Percentiles rank a stretch among this genome's conserved stretches.
Conservation (phyloP, 2,329 filamentous ascomycete species). For the Hypomyces perniciosus region DNA sequence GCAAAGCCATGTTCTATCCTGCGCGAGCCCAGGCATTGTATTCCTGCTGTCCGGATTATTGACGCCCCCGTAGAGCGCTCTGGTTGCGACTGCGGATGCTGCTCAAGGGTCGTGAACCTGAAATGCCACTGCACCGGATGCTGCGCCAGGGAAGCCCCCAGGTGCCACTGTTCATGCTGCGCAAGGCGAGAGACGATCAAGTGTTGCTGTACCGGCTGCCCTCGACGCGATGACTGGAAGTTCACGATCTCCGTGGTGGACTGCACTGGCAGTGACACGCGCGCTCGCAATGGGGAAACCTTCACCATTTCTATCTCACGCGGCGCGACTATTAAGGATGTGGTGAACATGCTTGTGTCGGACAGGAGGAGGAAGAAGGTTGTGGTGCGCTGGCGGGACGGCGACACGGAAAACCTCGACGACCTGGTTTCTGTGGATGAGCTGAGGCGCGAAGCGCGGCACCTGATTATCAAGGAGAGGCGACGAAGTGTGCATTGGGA, state of each 20-base stretch:
- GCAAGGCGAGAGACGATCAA: neutral
- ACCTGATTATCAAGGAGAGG: constrained; percentile 20
- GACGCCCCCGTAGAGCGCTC: neutral
- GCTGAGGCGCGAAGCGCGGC: constrained; percentile 15
- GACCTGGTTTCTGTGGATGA: constrained; percentile 18
- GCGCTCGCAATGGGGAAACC: constrained; percentile 13
- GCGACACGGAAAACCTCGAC: constrained; percentile 19
- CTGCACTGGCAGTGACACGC: constrained; percentile 13
- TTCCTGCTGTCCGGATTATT: neutral
- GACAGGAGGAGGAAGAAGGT: constrained; percentile 20
- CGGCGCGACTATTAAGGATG: constrained; percentile 13
- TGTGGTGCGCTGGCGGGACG: constrained; percentile 24
- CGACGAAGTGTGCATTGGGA: constrained; percentile 19
- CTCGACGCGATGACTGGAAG: neutral
- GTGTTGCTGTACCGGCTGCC: neutral
- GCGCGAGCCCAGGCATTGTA: too few relatives aligned
- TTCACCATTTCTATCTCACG: constrained; percentile 19
- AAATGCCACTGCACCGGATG: neutral
- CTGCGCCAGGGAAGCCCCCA: neutral
- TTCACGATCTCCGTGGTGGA: constrained; percentile 19
- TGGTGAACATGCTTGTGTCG: constrained; percentile 20
- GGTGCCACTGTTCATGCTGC: neutral
- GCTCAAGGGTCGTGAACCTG: neutral
- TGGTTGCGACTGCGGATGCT: neutral
- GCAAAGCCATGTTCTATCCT: too few relatives aligned